These are phyloP conservation scores for Puya raimondii DNA, from an alignment of 176 grass and related monocot genomes.

Conservation along the genomic window DNA sequence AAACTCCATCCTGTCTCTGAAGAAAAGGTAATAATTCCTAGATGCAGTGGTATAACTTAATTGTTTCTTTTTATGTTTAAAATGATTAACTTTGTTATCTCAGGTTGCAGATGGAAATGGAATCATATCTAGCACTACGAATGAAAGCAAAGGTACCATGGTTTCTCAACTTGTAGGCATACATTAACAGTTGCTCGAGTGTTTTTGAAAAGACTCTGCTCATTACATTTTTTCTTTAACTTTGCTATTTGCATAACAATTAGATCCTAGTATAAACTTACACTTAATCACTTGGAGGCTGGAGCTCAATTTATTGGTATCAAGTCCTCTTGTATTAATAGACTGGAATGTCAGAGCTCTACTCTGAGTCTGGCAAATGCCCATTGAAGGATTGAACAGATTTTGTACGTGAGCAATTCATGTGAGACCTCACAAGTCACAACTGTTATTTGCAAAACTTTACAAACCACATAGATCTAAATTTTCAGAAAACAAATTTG, in stretches of 20 bases:
- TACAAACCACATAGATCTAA: too few species aligned
- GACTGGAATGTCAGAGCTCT: too few species aligned
- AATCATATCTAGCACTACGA: slow-evolving; percentile 67
- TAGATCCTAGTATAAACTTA: background rate
- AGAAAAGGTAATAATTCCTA: slow-evolving; percentile 54
- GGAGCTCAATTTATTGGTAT: too few species aligned
- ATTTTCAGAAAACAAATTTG: too few species aligned
- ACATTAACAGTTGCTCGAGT: too few species aligned
- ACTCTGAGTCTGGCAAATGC: too few species aligned
- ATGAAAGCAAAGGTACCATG: slow-evolving; percentile 50
- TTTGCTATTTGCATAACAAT: background rate
- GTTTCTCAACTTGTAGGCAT: slow-evolving; percentile 11
- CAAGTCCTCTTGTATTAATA: too few species aligned
- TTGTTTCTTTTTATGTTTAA: background rate
- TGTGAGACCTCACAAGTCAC: too few species aligned
- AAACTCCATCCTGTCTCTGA: slow-evolving; percentile 61
- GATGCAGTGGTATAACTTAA: slow-evolving; percentile 8
- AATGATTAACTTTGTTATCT: slow-evolving; percentile 5
- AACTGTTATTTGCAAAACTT: too few species aligned
- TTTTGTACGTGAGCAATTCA: too few species aligned
- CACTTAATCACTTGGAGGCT: too few species aligned
- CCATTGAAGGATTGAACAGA: too few species aligned
- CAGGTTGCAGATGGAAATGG: slow-evolving; percentile 87
- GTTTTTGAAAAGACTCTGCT: background rate
- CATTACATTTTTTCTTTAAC: background rate